These are phyloP conservation scores for Xerocomus cyaneibrunnescens DNA, from an alignment of 1,284 basidiomycete genomes.

Conservation along the genomic window DNA sequence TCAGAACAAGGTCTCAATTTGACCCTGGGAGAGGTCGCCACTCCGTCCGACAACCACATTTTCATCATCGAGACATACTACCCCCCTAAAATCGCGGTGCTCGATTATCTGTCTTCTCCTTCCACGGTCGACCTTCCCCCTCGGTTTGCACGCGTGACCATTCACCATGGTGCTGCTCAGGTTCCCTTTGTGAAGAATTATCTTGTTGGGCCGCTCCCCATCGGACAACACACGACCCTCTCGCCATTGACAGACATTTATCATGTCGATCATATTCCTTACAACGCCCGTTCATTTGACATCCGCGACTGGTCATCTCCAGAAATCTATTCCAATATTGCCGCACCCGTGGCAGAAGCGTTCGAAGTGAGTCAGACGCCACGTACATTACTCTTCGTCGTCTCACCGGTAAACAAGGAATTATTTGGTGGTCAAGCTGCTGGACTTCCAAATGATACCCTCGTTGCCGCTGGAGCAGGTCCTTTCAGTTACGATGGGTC, in stretches of 20 bases:
- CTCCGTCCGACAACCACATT: conserved; percentile 47
- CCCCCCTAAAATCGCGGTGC: conserved; percentile 49
- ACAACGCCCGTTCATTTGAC: conserved; percentile 48
- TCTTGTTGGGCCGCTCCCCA: conserved; percentile 56
- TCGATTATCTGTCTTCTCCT: conserved; percentile 46
- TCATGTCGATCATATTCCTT: conserved; percentile 49
- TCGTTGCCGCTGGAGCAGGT: conserved; percentile 44
- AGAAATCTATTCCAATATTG: conserved; percentile 33
- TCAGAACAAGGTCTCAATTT: conserved; percentile 49
- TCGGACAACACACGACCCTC: conserved; percentile 39
- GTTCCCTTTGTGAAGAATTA: conserved; percentile 51
- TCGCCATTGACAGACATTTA: conserved; percentile 49
- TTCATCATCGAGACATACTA: conserved; percentile 50
- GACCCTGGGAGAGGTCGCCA: conserved; percentile 35
- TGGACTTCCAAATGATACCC: conserved; percentile 44
- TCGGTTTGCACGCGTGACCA: conserved; percentile 47
- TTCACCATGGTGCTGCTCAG: conserved; percentile 49
- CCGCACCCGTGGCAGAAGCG: conserved; percentile 38
- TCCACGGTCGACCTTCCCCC: conserved; percentile 29
- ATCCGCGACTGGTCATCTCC: conserved; percentile 37
- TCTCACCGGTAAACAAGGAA: conserved; percentile 36
- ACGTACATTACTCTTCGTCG: conserved; percentile 3
- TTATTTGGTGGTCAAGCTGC: conserved; percentile 41
- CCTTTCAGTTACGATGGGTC: conserved; percentile 61
- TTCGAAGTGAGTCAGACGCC: conserved; percentile 37